Percentiles rank a stretch among this genome's conserved stretches.
These are phyloP conservation scores for Lactifluus subvellereus DNA, from an alignment of 768 basidiomycete genomes.

Conservation along the genomic window DNA sequence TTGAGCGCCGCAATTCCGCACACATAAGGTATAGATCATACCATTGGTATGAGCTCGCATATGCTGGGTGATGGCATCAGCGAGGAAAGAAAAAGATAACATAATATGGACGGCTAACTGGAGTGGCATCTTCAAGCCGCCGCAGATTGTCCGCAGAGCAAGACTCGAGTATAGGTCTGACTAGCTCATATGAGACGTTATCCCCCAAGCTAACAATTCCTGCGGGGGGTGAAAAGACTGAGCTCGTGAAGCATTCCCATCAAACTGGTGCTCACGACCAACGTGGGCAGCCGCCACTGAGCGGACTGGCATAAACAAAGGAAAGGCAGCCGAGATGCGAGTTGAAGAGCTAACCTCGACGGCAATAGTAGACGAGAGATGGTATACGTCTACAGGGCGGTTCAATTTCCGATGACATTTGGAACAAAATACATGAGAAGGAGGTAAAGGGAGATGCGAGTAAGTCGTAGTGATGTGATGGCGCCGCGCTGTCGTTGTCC, in stretches of 20 bases:
- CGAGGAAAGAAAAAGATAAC: slow-evolving; percentile 1
- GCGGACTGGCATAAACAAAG: slow-evolving; percentile 10
- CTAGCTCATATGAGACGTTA: slow-evolving; percentile 54
- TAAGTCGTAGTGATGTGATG: slow-evolving; percentile 2
- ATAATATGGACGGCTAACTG: slow-evolving; percentile 41
- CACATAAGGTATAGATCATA: slow-evolving; percentile 4
- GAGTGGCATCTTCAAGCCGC: slow-evolving; percentile 62
- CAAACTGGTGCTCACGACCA: slow-evolving; percentile 44
- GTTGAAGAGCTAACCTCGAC: slow-evolving; percentile 49
- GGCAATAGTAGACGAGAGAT: slow-evolving; percentile 62
- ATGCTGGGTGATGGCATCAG: slow-evolving; percentile 15
- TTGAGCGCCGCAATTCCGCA: slow-evolving; percentile 1
- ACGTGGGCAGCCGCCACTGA: slow-evolving; percentile 55
- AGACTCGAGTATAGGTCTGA: slow-evolving; percentile 67
- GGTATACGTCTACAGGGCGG: slow-evolving; percentile 42
- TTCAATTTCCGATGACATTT: slow-evolving; percentile 32
- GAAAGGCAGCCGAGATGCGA: slow-evolving; percentile 5
- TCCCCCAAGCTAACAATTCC: slow-evolving; percentile 62
- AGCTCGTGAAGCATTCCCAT: background rate
- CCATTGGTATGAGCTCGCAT: slow-evolving; percentile 24
- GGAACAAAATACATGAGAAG: slow-evolving; percentile 29
- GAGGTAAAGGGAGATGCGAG: background rate
- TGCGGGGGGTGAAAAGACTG: slow-evolving; percentile 28
- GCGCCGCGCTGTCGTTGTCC: background rate
- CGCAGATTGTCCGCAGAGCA: slow-evolving; percentile 67